Conservation (phyloP, 139 green algal species). For the Gonium pectorale region DNA sequence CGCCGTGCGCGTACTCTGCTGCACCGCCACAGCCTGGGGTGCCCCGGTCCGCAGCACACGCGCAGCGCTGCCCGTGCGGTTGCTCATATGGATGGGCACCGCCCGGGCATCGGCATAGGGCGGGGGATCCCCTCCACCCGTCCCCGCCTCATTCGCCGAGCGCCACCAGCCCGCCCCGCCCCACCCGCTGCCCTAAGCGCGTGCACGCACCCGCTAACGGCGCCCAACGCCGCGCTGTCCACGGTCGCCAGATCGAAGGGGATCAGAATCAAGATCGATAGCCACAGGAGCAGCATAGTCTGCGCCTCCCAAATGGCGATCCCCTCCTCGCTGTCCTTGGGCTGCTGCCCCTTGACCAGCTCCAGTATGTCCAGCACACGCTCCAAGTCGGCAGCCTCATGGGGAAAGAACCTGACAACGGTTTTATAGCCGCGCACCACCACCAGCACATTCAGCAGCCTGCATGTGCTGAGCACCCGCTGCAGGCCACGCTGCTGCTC, state of each 20-base stretch:
- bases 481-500: conserved; percentile 12
- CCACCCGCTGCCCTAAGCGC: conserved; percentile 4
- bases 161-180: too few relatives aligned
- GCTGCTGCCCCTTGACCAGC: conserved; percentile 18
- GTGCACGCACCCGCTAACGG: conserved; percentile 23
- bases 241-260: conserved; percentile 94
- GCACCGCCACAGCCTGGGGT: too few relatives aligned
- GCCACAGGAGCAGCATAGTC: conserved; percentile 93
- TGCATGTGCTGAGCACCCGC: conserved; percentile 57
- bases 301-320: conserved; percentile 79
- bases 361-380: conserved; percentile 79
- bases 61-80: too few relatives aligned
- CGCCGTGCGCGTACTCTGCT: too few relatives aligned
- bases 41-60: too few relatives aligned
- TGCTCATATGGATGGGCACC: too few relatives aligned
- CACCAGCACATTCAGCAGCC: conserved; percentile 85
- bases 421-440: conserved; percentile 90
- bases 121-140: too few relatives aligned
- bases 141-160: too few relatives aligned
- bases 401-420: conserved; percentile 92
- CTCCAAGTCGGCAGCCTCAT: conserved; percentile 86
- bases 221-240: conserved; percentile 64
- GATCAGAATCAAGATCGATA: conserved; percentile 92
- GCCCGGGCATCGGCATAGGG: too few relatives aligned
- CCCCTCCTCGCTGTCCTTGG: conserved; percentile 40